Conservation (phyloP, 306 rosid genomes). For the Cyamopsis tetragonoloba region DNA sequence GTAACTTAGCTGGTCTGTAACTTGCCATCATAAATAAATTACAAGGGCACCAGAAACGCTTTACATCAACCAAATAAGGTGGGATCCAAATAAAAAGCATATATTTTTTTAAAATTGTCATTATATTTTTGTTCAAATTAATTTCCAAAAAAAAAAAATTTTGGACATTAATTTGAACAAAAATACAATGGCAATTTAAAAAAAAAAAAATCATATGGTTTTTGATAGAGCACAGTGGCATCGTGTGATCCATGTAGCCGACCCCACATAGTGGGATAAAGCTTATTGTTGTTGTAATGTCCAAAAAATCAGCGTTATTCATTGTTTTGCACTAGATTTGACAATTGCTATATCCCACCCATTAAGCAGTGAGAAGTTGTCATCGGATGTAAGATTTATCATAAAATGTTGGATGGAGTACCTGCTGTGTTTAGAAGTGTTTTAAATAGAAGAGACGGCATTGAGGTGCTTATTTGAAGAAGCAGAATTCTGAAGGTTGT, state of each 20-base stretch:
- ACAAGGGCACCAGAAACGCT: background rate
- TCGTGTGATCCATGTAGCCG: too few species aligned
- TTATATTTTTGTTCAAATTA: background rate
- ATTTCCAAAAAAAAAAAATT: background rate
- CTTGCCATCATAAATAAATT: background rate
- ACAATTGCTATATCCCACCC: background rate
- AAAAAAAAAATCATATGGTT: too few species aligned
- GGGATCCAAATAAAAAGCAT: background rate
- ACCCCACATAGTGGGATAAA: too few species aligned
- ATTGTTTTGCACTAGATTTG: background rate
- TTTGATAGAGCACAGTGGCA: too few species aligned
- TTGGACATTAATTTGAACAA: too few species aligned
- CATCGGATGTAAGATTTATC: background rate
- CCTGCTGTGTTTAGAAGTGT: background rate
- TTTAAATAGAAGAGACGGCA: background rate
- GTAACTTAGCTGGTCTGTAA: background rate
- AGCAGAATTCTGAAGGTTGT: background rate
- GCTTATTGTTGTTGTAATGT: too few species aligned
- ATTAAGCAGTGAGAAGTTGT: background rate
- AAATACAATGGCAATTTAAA: too few species aligned
- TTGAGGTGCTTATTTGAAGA: background rate
- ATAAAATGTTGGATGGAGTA: background rate
- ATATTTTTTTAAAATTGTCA: background rate
- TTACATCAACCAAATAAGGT: conserved; percentile 5
- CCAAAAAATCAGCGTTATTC: background rate